Conservation (phyloP, 352 stramenopile genomes). For the Phytophthora tentaculata region DNA sequence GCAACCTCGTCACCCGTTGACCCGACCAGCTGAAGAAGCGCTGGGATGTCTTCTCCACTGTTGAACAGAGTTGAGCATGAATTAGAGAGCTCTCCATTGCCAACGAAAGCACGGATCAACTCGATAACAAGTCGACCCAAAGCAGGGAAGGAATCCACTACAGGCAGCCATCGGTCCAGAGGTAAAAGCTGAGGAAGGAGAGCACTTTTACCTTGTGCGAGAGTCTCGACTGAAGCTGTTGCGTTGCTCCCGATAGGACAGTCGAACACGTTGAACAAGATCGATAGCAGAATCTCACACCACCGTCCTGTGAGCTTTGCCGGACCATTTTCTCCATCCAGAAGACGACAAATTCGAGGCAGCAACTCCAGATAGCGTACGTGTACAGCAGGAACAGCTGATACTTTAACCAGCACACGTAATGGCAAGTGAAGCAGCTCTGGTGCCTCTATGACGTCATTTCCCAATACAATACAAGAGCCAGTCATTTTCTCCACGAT, state of each 20-base stretch:
- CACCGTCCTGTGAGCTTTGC: slow-evolving; percentile 25
- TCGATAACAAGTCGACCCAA: slow-evolving; percentile 60
- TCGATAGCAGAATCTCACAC: slow-evolving; percentile 47
- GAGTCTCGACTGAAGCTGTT: slow-evolving; percentile 9
- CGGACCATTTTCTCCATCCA: slow-evolving; percentile 26
- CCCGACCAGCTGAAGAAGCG: slow-evolving; percentile 52
- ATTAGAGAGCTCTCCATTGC: slow-evolving; percentile 20
- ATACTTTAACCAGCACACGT: slow-evolving; percentile 56
- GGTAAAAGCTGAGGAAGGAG: slow-evolving; percentile 66
- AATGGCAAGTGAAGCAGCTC: slow-evolving; percentile 50
- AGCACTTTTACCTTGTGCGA: slow-evolving; percentile 38
- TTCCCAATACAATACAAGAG: neutral
- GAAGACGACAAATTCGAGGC: slow-evolving; percentile 30
- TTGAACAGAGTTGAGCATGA: slow-evolving; percentile 54
- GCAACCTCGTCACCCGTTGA: slow-evolving; percentile 45
- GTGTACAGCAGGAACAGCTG: slow-evolving; percentile 41
- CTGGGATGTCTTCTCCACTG: slow-evolving; percentile 56
- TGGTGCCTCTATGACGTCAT: slow-evolving; percentile 19
- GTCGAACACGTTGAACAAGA: slow-evolving; percentile 75
- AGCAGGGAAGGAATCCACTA: slow-evolving; percentile 35
- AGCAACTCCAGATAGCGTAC: slow-evolving; percentile 48
- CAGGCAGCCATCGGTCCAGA: slow-evolving; percentile 52
- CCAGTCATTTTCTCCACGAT: slow-evolving; percentile 41
- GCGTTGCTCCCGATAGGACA: slow-evolving; percentile 29
- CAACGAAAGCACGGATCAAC: slow-evolving; percentile 57